Evolutionary conservation across 345 rosid species (phyloP), one percentile per base, ranked within the genome.

Genomic region (Triadica sebifera): DNA sequence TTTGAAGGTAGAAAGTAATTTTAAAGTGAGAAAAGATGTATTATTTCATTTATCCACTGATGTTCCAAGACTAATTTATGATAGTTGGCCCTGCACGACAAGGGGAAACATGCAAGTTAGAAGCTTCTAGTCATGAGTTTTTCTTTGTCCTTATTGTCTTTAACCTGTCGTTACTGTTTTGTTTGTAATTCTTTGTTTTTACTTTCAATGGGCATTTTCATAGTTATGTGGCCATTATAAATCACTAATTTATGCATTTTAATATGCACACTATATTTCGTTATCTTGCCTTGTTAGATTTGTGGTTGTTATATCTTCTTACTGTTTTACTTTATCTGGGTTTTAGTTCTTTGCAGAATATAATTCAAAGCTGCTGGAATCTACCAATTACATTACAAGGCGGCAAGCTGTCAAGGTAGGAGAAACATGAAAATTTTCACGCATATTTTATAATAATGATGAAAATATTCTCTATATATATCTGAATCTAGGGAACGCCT

Each of bases 321-420:
- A 11, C 55, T 67, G 69, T 62, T 50, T 46, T 56, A 38, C 69
- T 39, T 70, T 56, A 58, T 78, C 76, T 63, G 77, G 68, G 56
- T 77, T 84, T 81, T 84, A 95, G 99, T 95, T 95, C 79, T 95
- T 93, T 34, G 83, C 87, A 12, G 99, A 91, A 61, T 93, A 89
- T 74, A 91, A 93, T 87, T 83, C 90, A 20, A 93, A 93, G 88
- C 86, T 95, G 81, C 90, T 95, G 82, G 94, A 93, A 85, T 95
- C 99, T 73, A 67, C 77, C 81, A 95, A 92, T 84, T 95, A 95
- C 71, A 91, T 95, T 69, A 93, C 99, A 24, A 89, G 99, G 80
- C 87, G 99, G 60, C 99, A 95, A 83, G 98, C 98, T 81, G 77
- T 93, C 67, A 95, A 95, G 93, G 99, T 95, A 74, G 49, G 78